Conservation (phyloP, 2,329 filamentous ascomycete genomes). For the Colletotrichum trifolii region DNA sequence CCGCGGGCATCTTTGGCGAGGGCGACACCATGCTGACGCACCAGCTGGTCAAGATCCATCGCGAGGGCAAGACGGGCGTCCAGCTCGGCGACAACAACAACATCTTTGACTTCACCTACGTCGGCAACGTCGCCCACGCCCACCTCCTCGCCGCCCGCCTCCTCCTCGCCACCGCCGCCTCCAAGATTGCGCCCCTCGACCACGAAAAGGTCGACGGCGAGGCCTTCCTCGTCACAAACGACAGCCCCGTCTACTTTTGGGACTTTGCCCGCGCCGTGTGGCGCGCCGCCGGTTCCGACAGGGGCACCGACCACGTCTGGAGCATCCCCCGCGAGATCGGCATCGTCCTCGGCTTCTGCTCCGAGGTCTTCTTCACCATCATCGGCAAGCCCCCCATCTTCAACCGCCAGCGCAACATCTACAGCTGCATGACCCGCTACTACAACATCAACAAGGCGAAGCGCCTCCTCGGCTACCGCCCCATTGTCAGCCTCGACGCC, state of each 20-base stretch:
- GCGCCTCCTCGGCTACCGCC: slow-evolving; percentile 74
- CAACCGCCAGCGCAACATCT: slow-evolving; percentile 70
- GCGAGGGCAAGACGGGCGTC: slow-evolving; percentile 75
- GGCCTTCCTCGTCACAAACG: slow-evolving; percentile 91
- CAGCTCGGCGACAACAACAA: slow-evolving; percentile 80
- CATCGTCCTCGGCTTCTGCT: slow-evolving; percentile 61
- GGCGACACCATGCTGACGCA: slow-evolving; percentile 83
- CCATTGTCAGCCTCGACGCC: slow-evolving; percentile 74
- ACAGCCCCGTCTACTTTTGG: slow-evolving; percentile 90
- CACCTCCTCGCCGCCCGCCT: slow-evolving; percentile 84
- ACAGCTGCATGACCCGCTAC: slow-evolving; percentile 80
- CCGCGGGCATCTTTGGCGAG: slow-evolving; percentile 91
- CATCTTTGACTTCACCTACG: slow-evolving; percentile 74
- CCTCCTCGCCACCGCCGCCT: slow-evolving; percentile 68
- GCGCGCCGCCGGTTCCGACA: slow-evolving; percentile 66
- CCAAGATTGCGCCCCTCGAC: slow-evolving; percentile 71
- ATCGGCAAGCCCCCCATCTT: slow-evolving; percentile 66
- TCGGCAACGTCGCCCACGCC: slow-evolving; percentile 75
- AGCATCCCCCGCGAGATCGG: slow-evolving; percentile 63
- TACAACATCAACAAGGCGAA: slow-evolving; percentile 83
- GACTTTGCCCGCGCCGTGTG: slow-evolving; percentile 86
- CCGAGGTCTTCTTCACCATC: slow-evolving; percentile 63
- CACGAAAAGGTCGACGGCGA: slow-evolving; percentile 84
- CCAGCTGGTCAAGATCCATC: slow-evolving; percentile 78
- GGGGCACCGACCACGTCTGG: slow-evolving; percentile 67